Evolutionary conservation across 2,329 filamentous ascomycete species (phyloP), one percentile per base, ranked within the genome.

Genomic region (Epichloe coenophiala): DNA sequence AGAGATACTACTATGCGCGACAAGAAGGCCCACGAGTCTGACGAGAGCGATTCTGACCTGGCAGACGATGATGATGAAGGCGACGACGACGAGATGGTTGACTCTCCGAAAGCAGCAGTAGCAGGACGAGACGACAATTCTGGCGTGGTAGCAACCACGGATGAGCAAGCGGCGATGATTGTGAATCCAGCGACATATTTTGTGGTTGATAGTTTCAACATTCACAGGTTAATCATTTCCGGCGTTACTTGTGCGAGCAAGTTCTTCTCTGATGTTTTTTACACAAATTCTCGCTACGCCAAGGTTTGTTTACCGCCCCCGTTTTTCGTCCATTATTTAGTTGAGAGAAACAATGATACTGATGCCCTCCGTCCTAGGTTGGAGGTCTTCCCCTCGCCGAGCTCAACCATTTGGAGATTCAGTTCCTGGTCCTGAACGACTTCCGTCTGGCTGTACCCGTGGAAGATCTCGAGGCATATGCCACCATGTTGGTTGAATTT

Each of bases 261-360:
- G 68, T 98, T 97, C 75, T 98, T 98, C 69, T 97, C 91, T 5
- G 80, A 98, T 69, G 91, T 97, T 40, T 98, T 98, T 61, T 98
- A 97, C 65, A 98, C 93, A 9, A 98, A 98, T 68, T 97, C 93
- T 50, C 81, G 93, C 81, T 98, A 98, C 66, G 93, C 93, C 53
- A 98, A 97, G 86, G 93, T 95, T 75, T 56, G 75, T 70, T 3
- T 6, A 41, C 23, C n/a, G 1, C 6, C 15, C 2, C 17, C 17
- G 5, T 17, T 31, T 11, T 27, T 17, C 12, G 3, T 3, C 2
- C 19, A 21, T 38, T n/a, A 11, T 8, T 11, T 1, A 12, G 15
- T 3, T 31, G 31, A 5, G 21, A 37, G 27, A 36, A 38, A 31
- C 15, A 23, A 17, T 19, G 51, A 51, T 39, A 42, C 39, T 54